Evolutionary conservation across 371 early-diverging fungal genomes (phyloP), one percentile per base, ranked within the genome.

Genomic region (Mortierella sp.): DNA sequence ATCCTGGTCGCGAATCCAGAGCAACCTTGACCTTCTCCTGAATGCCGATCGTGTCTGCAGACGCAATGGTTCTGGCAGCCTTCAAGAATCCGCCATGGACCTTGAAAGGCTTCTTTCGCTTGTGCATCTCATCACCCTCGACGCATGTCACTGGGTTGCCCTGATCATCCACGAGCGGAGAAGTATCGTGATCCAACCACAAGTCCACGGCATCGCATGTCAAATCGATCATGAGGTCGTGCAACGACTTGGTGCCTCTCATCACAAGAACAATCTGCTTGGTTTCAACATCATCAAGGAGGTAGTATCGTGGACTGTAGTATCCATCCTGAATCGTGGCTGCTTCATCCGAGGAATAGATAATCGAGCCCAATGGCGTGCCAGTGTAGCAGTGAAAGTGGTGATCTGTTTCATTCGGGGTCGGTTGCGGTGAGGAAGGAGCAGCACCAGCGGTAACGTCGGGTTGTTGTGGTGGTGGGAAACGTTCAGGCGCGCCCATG

Each of bases 291-390:
- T 74, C 74, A 41, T 74, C 74, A 53, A 74, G 39, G 17, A 74
- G 53, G 52, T 74, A 74, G 50, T 74, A 74, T 7, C 74, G 74
- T 12, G 74, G 74, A n/a, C 68, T 63, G 37, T 74, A 74, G 49
- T 63, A 67, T n/a, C 68, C 64, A 24, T 74, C 74, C 21, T 67
- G 74, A 34, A 74, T 51, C 2, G 74, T 74, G 8, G 74, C 74
- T 1, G 74, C 64, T 4, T 58, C 59, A n/a, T 74, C 74, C 29
- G 74, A 74, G 0, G 74, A 74, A 39, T 74, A 74, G 5, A 74
- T 44, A 28, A 74, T 74, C 19, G 74, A 74, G 6, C 74, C 74
- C 51, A 74, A 25, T 1, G 74, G 68, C 14, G 74, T 67, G 1
- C 74, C 74, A 0, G 74, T 74, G 34, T 74, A 74, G 4, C 51